Conservation (phyloP, 2,329 filamentous ascomycete genomes). For the Blastomyces gilchristii region DNA sequence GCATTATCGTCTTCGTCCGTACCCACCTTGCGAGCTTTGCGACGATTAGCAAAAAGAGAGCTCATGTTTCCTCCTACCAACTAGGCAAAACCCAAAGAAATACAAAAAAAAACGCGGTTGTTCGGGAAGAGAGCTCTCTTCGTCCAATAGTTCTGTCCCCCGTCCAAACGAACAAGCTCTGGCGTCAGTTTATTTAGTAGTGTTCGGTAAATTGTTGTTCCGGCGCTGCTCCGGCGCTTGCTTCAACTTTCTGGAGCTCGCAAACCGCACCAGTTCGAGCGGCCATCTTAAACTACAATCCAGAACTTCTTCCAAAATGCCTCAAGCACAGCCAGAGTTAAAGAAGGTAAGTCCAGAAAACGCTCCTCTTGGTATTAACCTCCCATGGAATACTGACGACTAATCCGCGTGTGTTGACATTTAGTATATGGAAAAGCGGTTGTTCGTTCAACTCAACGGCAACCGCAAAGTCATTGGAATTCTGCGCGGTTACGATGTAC, state of each 20-base stretch:
- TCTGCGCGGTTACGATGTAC: constrained; percentile 89
- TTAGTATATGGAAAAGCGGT: constrained; percentile 97
- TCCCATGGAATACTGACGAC: not conserved
- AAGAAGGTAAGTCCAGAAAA: constrained; percentile 63
- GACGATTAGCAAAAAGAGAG: constrained; percentile 45
- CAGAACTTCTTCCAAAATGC: constrained; percentile 55
- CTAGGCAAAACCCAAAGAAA: not conserved
- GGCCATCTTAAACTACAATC: not conserved
- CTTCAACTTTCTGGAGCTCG: not conserved
- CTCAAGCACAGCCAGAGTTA: constrained; percentile 95
- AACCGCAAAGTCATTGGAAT: constrained; percentile 95
- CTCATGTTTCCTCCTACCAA: constrained; percentile 39
- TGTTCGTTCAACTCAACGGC: constrained; percentile 96
- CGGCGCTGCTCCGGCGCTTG: constrained; percentile 16
- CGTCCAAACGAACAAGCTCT: not conserved
- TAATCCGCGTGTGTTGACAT: constrained; percentile 11
- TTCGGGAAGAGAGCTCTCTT: not conserved
- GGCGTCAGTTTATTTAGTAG: not conserved
- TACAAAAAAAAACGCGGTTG: not conserved
- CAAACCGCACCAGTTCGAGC: not conserved
- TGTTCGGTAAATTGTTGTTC: constrained; percentile 28
- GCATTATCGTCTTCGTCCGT: constrained; percentile 55
- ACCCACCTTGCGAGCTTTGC: constrained; percentile 69
- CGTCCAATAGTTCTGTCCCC: not conserved
- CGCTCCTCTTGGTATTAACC: not conserved